These are phyloP conservation scores for Clonostachys rosea DNA, from an alignment of 2,329 filamentous ascomycete species.

Conservation along the genomic window DNA sequence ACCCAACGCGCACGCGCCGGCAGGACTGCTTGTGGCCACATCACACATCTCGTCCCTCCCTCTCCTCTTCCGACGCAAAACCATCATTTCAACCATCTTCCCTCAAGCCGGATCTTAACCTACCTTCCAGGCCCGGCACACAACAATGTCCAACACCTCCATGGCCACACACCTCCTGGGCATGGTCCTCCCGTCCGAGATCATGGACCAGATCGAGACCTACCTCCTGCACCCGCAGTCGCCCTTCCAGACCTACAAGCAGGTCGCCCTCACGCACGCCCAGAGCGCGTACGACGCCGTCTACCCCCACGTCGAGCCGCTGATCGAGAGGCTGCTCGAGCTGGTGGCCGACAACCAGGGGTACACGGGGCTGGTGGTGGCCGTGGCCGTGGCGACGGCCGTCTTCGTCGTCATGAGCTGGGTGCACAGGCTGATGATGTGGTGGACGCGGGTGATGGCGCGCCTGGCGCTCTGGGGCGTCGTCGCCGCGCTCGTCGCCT, in stretches of 20 bases:
- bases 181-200: constrained; percentile 36
- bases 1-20: no score
- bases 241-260: constrained; percentile 33
- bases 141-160: not conserved
- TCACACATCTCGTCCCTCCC: no score
- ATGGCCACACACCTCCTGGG: not conserved
- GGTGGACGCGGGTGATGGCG: constrained; percentile 67
- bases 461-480: constrained; percentile 60
- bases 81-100: not conserved
- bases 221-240: constrained; percentile 41
- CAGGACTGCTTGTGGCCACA: no score
- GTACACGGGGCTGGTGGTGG: constrained; percentile 20
- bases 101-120: no score
- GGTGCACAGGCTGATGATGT: constrained; percentile 68
- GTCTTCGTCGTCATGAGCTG: constrained; percentile 66
- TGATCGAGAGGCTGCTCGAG: constrained; percentile 30
- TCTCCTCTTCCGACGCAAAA: not conserved
- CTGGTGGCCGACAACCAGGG: constrained; percentile 26
- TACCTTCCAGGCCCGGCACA: not conserved
- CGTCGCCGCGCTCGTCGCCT: constrained; percentile 47
- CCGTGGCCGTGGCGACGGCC: constrained; percentile 34
- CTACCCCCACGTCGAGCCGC: constrained; percentile 34
- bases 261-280: constrained; percentile 21
- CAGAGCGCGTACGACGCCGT: constrained; percentile 20
- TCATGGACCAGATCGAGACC: constrained; percentile 35